These are phyloP conservation scores for Colletotrichum liaoningense DNA, from an alignment of 2,329 filamentous ascomycete genomes.

Conservation along the genomic window DNA sequence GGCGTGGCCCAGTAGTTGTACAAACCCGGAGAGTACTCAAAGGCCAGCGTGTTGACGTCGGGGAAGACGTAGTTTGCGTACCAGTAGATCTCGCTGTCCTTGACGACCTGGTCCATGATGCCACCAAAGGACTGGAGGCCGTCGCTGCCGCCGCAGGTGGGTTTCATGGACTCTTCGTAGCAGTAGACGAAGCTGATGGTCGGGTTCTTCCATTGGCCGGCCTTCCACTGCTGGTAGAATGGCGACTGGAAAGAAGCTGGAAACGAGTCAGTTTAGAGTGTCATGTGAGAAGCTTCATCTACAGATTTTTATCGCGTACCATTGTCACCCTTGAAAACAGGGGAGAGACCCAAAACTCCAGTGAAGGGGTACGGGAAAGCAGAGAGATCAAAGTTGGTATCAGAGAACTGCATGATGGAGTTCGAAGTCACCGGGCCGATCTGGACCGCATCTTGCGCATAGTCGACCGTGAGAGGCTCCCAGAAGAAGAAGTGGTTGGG, in stretches of 20 bases:
- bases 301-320: not conserved
- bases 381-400: conserved; percentile 32
- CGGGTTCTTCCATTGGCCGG: conserved; percentile 29
- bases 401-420: conserved; percentile 31
- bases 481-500: conserved; percentile 39
- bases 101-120: conserved; percentile 36
- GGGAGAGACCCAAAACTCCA: conserved; percentile 35
- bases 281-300: not conserved
- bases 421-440: conserved; percentile 28
- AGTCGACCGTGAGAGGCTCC: conserved; percentile 30
- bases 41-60: conserved; percentile 37
- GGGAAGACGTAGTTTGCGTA: conserved; percentile 37
- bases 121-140: conserved; percentile 38
- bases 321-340: conserved; percentile 27
- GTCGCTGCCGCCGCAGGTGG: conserved; percentile 35
- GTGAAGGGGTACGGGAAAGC: conserved; percentile 32
- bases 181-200: conserved; percentile 37
- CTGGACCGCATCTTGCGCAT: conserved; percentile 32
- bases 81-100: conserved; percentile 45
- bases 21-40: conserved; percentile 35
- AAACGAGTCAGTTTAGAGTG: conserved; percentile 13
- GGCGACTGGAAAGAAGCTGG: conserved; percentile 30
- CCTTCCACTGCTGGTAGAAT: conserved; percentile 38
- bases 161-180: conserved; percentile 28
- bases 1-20: conserved; percentile 38